Evolutionary conservation across 306 rosid genomes (phyloP).

Genomic region (Adenanthera pavonina): DNA sequence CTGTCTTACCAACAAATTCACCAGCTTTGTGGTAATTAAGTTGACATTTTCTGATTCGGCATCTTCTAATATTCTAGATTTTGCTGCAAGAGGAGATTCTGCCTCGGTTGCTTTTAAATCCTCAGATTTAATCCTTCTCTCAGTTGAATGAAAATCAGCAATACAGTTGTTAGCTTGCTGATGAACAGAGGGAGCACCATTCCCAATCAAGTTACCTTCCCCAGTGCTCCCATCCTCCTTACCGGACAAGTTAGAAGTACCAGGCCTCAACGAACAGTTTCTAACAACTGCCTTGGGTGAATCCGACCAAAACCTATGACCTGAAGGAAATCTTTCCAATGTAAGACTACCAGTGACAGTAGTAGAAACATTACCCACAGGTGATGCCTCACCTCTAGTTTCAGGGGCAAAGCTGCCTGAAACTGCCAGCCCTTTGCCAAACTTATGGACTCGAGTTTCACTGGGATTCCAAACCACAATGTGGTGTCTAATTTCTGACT

Average conservation of each 20-base stretch:
- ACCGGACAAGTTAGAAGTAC: conserved; percentile 55
- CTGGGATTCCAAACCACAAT: conserved; percentile 66
- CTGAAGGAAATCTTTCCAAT: conserved; percentile 80
- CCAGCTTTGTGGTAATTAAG: conserved; percentile 50
- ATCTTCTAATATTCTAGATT: conserved; percentile 20
- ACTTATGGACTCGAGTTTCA: conserved; percentile 43
- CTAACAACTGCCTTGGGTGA: conserved; percentile 70
- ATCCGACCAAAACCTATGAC: conserved; percentile 90
- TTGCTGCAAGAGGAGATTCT: conserved; percentile 41
- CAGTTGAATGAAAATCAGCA: conserved; percentile 38
- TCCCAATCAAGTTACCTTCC: conserved; percentile 38
- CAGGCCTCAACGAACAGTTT: conserved; percentile 56
- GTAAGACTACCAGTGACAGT: conserved; percentile 55
- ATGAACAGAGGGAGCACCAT: conserved; percentile 39
- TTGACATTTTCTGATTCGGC: conserved; percentile 48
- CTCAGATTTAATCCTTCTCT: conserved; percentile 34
- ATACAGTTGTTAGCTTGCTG: conserved; percentile 29
- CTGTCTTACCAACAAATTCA: conserved; percentile 59
- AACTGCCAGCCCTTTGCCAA: conserved; percentile 43
- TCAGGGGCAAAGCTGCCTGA: conserved; percentile 48
- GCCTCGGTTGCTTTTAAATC: conserved; percentile 38
- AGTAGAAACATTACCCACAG: conserved; percentile 45
- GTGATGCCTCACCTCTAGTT: conserved; percentile 51
- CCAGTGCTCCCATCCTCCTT: conserved; percentile 33
- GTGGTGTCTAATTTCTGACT: conserved; percentile 70